phyloP scores from a whole-genome alignment of 2,329 filamentous ascomycete genomes.

The Aphanoascus verrucosus region DNA sequence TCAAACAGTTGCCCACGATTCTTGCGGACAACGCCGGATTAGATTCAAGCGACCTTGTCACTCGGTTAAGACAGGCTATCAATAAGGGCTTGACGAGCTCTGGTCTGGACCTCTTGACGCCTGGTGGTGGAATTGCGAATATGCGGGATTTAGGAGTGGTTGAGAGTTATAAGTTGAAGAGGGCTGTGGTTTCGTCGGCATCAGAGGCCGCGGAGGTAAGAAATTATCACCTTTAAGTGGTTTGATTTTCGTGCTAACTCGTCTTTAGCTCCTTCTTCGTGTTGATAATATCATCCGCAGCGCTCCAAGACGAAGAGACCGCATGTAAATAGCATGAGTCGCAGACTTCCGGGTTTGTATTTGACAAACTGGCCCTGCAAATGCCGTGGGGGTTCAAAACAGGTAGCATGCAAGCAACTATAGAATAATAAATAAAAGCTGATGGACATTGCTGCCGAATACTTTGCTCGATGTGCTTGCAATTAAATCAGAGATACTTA shows the following conservation, averaged over 20 bases:
- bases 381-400: not conserved
- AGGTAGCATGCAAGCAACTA: too few relatives aligned
- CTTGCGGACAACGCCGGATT: conserved; percentile 94
- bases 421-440: too few relatives aligned
- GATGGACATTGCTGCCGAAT: too few relatives aligned
- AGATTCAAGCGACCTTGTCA: conserved; percentile 88
- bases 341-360: not conserved
- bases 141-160: conserved; percentile 94
- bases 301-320: conserved; percentile 71
- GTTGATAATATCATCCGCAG: conserved; percentile 97
- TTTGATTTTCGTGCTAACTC: conserved; percentile 15
- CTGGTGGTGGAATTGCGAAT: conserved; percentile 84
- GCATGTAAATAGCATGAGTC: conserved; percentile 23
- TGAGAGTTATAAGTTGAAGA: conserved; percentile 98
- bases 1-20: conserved; percentile 90
- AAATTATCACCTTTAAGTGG: conserved; percentile 11
- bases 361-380: not conserved
- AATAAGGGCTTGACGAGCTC: conserved; percentile 91
- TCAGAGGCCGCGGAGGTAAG: conserved; percentile 92
- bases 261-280: conserved; percentile 62
- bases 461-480: too few relatives aligned
- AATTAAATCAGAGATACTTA: too few relatives aligned
- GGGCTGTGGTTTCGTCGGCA: conserved; percentile 90
- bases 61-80: conserved; percentile 80
- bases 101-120: conserved; percentile 76